phyloP scores from a whole-genome alignment of 352 stramenopile species.

The Pythium chondricola region DNA sequence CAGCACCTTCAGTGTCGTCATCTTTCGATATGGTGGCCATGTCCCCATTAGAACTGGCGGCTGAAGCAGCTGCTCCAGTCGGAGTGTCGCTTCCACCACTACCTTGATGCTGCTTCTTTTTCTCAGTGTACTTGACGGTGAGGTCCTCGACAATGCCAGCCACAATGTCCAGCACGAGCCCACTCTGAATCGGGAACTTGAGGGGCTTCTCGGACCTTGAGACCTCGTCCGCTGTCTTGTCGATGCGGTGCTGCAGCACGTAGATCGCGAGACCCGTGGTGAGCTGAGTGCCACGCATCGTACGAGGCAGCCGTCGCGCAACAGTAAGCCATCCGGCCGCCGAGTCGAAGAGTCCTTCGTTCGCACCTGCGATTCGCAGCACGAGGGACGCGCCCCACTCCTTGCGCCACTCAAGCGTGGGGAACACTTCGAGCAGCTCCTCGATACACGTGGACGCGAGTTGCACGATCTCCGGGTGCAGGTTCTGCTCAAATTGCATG shows the following conservation, averaged over 20 bases:
- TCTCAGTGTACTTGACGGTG: slow-evolving; percentile 63
- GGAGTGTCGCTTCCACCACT: slow-evolving; percentile 22
- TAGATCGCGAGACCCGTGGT: slow-evolving; percentile 73
- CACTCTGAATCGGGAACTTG: slow-evolving; percentile 75
- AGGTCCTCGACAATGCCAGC: slow-evolving; percentile 72
- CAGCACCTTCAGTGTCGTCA: neutral
- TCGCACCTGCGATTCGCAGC: slow-evolving; percentile 64
- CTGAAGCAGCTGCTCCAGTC: too few species aligned
- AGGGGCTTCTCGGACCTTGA: slow-evolving; percentile 64
- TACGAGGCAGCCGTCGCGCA: slow-evolving; percentile 63
- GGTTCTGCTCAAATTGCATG: slow-evolving; percentile 76
- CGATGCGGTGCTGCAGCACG: slow-evolving; percentile 75
- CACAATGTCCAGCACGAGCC: slow-evolving; percentile 74
- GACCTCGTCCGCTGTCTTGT: slow-evolving; percentile 31
- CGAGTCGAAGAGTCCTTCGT: slow-evolving; percentile 78
- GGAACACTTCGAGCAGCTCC: slow-evolving; percentile 71
- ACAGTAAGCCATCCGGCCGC: slow-evolving; percentile 67
- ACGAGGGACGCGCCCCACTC: slow-evolving; percentile 75
- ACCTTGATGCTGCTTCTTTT: slow-evolving; percentile 38
- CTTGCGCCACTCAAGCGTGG: slow-evolving; percentile 54
- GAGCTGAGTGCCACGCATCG: slow-evolving; percentile 63
- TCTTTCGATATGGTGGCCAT: too few species aligned
- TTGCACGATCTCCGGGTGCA: slow-evolving; percentile 72
- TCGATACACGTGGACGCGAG: slow-evolving; percentile 76
- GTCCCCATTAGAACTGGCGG: too few species aligned